Evolutionary conservation across 805 yeast species (phyloP).

Genomic region (Pichia pseudocactophila): DNA sequence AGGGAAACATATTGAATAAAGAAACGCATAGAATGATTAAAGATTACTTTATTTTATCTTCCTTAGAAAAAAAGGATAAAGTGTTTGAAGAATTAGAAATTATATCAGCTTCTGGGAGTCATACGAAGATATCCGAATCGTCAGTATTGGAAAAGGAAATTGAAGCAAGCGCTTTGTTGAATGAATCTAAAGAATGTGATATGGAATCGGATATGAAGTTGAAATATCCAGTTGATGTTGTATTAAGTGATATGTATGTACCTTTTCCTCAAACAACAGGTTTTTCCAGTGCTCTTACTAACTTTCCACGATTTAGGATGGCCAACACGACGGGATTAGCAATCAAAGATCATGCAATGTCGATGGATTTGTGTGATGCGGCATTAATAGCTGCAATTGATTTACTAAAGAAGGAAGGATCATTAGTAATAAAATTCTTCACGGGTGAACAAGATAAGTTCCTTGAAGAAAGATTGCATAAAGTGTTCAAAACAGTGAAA

Average conservation of each 20-base stretch:
- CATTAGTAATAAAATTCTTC: slow-evolving; percentile 73
- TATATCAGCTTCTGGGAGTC: slow-evolving; percentile 5
- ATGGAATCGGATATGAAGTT: slow-evolving; percentile 2
- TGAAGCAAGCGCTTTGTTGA: slow-evolving; percentile 6
- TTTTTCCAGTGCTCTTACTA: slow-evolving; percentile 57
- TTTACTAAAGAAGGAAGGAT: slow-evolving; percentile 61
- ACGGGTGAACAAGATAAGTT: slow-evolving; percentile 70
- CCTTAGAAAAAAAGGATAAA: slow-evolving; percentile 22
- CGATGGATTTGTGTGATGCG: slow-evolving; percentile 90
- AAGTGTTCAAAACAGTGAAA: slow-evolving; percentile 52
- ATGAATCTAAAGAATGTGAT: slow-evolving; percentile 3
- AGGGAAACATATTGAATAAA: slow-evolving; percentile 75
- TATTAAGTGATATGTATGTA: slow-evolving; percentile 78
- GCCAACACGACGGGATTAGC: slow-evolving; percentile 82
- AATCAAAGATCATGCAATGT: slow-evolving; percentile 70
- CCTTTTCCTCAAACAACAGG: slow-evolving; percentile 45
- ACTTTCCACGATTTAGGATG: slow-evolving; percentile 82
- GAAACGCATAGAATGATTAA: slow-evolving; percentile 51
- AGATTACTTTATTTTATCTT: slow-evolving; percentile 35
- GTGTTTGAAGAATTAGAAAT: slow-evolving; percentile 15
- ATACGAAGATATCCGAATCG: slow-evolving; percentile 4
- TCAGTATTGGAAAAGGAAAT: slow-evolving; percentile 16
- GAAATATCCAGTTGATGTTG: slow-evolving; percentile 47
- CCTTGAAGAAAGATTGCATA: slow-evolving; percentile 50
- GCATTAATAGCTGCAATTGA: slow-evolving; percentile 71